Base-by-base conservation (phyloP, 768 basidiomycete genomes). In the Lactarius sp. region DNA sequence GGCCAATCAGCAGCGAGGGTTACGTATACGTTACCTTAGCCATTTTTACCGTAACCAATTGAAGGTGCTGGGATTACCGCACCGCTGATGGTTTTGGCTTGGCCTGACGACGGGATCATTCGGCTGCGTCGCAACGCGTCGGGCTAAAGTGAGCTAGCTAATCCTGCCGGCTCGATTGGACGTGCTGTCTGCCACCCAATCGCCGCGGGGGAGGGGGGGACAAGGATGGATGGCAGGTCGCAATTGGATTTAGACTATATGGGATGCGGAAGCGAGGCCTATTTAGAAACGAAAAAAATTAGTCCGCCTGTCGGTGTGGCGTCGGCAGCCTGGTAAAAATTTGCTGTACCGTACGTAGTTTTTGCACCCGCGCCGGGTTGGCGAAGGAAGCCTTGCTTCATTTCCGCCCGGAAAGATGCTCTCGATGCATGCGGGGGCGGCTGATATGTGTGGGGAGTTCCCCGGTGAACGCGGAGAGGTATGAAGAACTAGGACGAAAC, bases 51-150 rank as follows among this genome's bases (percentile, higher is more conserved):
- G 44, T 56, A 49, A 52, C 37, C 39, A 49, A 22, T 37, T n/a
- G 52, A 59, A 49, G 6, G 36, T 18, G 49, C 50, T 36, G 4
- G 4, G 50, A 27, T 46, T 47, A 20, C 44, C 33, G 56, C 46
- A 49, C 20, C 6, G 14, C 22, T 49, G 47, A 27, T 31, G 36
- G 37, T 10, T 56, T 31, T 16, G 44, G 4, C n/a, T 49, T 52
- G 61, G 27, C 47, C 31, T 64, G 47, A 59, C 62, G 53, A 64
- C 62, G 52, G 52, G 44, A 49, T 52, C 52, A 39, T 14, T 61
- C 57, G 16, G 51, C 10, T 34, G 20, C 34, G 52, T 47, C 34
- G n/a, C 51, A 57, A 37, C n/a, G 8, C 16, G 27, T 31, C 12
- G 0, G n/a, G 2, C 18, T 41, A 27, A 52, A 8, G 42, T 34